Evolutionary conservation across 768 basidiomycete genomes (phyloP).

Genomic region (Trametes cubensis): DNA sequence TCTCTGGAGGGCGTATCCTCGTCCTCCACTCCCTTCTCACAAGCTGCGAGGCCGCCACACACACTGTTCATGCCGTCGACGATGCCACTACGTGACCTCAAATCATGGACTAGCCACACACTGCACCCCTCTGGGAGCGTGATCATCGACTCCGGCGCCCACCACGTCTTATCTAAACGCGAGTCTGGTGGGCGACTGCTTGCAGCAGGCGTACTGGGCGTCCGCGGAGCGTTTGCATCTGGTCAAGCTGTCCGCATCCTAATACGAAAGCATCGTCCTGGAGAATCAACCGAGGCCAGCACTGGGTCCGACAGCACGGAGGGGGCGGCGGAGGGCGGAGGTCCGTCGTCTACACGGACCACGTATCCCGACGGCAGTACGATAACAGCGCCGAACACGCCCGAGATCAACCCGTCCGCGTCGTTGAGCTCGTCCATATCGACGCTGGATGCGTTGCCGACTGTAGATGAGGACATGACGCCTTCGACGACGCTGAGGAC

Average conservation of each 20-base stretch:
- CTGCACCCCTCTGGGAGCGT: constrained; percentile 86
- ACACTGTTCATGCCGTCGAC: constrained; percentile 82
- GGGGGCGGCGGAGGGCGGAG: constrained; percentile 28
- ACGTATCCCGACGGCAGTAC: constrained; percentile 45
- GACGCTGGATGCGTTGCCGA: constrained; percentile 38
- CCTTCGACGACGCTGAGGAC: constrained; percentile 25
- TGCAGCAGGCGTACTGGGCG: constrained; percentile 87
- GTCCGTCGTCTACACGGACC: constrained; percentile 31
- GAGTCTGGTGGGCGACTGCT: constrained; percentile 90
- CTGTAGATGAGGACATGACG: constrained; percentile 29
- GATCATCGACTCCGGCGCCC: constrained; percentile 87
- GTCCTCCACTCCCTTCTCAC: background rate
- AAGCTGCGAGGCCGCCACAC: constrained; percentile 61
- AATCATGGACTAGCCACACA: constrained; percentile 97
- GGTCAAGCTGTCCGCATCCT: constrained; percentile 92
- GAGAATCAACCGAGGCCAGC: constrained; percentile 25
- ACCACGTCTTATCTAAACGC: constrained; percentile 78
- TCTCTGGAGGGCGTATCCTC: constrained; percentile 19
- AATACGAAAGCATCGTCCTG: constrained; percentile 45
- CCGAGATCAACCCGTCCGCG: constrained; percentile 45
- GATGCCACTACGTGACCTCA: constrained; percentile 79
- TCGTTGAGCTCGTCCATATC: constrained; percentile 49
- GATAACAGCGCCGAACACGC: constrained; percentile 59
- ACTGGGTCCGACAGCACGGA: constrained; percentile 25
- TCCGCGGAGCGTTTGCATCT: constrained; percentile 88